phyloP scores from a whole-genome alignment of 768 basidiomycete genomes.

The Melanogaster broomeanus region DNA sequence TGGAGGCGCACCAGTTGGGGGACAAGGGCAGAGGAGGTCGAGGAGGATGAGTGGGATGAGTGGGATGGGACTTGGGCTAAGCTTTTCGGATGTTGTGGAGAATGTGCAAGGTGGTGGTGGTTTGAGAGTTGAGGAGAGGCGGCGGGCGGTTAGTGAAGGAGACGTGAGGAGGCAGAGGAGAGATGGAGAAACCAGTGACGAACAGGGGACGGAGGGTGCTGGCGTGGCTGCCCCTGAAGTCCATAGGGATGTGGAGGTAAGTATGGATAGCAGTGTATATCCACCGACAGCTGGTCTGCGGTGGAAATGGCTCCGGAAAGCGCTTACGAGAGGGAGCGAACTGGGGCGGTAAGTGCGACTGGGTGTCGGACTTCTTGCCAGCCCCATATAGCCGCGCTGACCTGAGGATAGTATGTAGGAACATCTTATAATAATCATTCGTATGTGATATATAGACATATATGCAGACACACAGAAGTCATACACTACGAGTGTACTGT shows the following conservation, averaged over 20 bases:
- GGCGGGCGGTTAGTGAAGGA: slow-evolving; percentile 57
- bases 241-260: background rate
- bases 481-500: too few relatives aligned
- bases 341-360: background rate
- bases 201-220: background rate
- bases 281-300: slow-evolving; percentile 11
- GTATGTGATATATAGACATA: too few relatives aligned
- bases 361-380: too few relatives aligned
- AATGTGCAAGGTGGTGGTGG: slow-evolving; percentile 5
- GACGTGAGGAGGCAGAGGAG: slow-evolving; percentile 19
- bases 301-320: slow-evolving; percentile 31
- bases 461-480: too few relatives aligned
- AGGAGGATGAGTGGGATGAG: slow-evolving; percentile 44
- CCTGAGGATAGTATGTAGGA: too few relatives aligned
- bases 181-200: slow-evolving; percentile 2
- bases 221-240: too few relatives aligned
- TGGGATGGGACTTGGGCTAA: slow-evolving; percentile 3
- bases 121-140: slow-evolving; percentile 26
- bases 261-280: background rate
- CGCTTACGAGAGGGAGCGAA: slow-evolving; percentile 2
- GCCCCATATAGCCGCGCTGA: too few relatives aligned
- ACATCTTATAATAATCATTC: too few relatives aligned
- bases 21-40: background rate
- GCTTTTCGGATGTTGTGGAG: slow-evolving; percentile 36
- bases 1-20: background rate